A percentile compares a stretch with the other conserved stretches of the same genome.
Conservation (phyloP, 1,284 basidiomycete genomes). For the Moniliophthora roreri region DNA sequence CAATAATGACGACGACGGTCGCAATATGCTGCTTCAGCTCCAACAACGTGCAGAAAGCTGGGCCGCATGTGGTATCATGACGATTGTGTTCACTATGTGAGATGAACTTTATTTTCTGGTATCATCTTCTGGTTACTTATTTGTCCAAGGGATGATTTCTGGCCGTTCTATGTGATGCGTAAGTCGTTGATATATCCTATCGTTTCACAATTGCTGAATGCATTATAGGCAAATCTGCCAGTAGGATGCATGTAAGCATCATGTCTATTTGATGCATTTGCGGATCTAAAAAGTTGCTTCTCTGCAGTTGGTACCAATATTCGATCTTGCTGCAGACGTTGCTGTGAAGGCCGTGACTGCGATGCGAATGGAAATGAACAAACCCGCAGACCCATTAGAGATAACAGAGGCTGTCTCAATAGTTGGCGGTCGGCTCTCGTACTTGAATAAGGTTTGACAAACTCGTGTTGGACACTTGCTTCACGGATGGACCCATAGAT, state of each 20-base stretch:
- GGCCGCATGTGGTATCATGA: slow-evolving; percentile 77
- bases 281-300: not conserved
- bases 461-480: slow-evolving; percentile 5
- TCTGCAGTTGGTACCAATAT: slow-evolving; percentile 67
- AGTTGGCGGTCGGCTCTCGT: slow-evolving; percentile 78
- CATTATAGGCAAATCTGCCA: slow-evolving; percentile 61
- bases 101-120: slow-evolving; percentile 22
- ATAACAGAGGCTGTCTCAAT: slow-evolving; percentile 55
- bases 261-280: not conserved
- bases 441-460: slow-evolving; percentile 55
- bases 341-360: slow-evolving; percentile 59
- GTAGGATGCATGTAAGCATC: slow-evolving; percentile 64
- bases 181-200: slow-evolving; percentile 26
- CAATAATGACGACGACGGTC: slow-evolving; percentile 78
- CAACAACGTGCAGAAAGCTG: slow-evolving; percentile 85
- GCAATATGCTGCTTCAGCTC: slow-evolving; percentile 75
- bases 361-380: slow-evolving; percentile 43
- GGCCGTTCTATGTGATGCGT: slow-evolving; percentile 72
- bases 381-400: slow-evolving; percentile 31
- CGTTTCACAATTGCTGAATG: slow-evolving; percentile 11
- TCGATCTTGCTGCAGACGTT: slow-evolving; percentile 66
- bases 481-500: not conserved
- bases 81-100: slow-evolving; percentile 78
- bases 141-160: slow-evolving; percentile 68
- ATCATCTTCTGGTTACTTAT: slow-evolving; percentile 14